Evolutionary conservation across 352 stramenopile species (phyloP).

Genomic region (Globisporangium splendens): DNA sequence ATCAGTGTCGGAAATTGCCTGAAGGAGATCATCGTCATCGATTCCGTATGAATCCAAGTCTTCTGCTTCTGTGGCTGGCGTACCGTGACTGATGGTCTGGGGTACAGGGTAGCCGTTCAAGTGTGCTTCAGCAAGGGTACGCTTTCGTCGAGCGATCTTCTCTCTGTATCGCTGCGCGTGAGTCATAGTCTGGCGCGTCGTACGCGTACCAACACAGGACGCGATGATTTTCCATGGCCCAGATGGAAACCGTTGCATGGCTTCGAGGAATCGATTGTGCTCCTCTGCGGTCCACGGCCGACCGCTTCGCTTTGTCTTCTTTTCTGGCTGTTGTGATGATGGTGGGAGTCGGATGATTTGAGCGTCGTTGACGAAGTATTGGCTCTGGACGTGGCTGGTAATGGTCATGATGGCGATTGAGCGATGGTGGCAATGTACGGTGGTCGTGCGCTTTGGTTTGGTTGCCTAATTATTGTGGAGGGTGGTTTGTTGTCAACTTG

Average conservation of each 20-base stretch:
- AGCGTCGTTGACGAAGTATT: slow-evolving; percentile 8
- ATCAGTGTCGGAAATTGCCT: background rate
- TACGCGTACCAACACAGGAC: slow-evolving; percentile 28
- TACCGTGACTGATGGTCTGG: no score
- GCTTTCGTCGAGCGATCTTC: background rate
- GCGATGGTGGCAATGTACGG: no score
- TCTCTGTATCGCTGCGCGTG: slow-evolving; percentile 41
- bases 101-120: no score
- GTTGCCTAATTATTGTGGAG: no score
- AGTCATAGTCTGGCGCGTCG: slow-evolving; percentile 36
- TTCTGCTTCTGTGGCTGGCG: no score
- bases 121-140: no score
- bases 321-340: background rate
- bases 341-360: slow-evolving; percentile 6
- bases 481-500: no score
- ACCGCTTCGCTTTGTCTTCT: slow-evolving; percentile 15
- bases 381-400: slow-evolving; percentile 3
- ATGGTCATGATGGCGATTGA: background rate
- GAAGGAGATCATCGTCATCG: no score
- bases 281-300: slow-evolving; percentile 31
- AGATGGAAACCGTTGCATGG: slow-evolving; percentile 31
- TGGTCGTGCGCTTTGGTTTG: no score
- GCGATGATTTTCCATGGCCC: slow-evolving; percentile 40
- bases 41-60: no score
- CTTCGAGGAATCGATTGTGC: slow-evolving; percentile 44